These are phyloP conservation scores for Daldinia concentrica DNA, from an alignment of 495 filamentous ascomycete species.

Conservation along the genomic window DNA sequence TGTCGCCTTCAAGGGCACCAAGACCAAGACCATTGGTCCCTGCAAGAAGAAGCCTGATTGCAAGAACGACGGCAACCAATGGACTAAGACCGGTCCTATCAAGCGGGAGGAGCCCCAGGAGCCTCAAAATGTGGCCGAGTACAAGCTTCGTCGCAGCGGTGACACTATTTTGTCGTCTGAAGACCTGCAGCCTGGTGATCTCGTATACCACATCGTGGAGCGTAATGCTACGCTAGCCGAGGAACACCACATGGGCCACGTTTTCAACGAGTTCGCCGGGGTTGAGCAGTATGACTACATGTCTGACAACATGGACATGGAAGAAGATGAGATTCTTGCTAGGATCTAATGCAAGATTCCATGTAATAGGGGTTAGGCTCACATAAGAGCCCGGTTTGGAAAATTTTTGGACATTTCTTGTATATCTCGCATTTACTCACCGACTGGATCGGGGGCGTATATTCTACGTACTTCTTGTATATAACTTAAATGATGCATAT, in stretches of 20 bases:
- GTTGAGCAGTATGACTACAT: neutral
- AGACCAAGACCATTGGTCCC: neutral
- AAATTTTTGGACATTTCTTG: neutral
- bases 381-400: neutral
- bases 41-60: neutral
- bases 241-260: neutral
- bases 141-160: neutral
- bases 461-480: neutral
- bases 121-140: neutral
- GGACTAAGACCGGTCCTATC: neutral
- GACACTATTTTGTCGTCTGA: neutral
- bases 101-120: neutral
- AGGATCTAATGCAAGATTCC: neutral
- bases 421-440: neutral
- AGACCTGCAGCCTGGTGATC: neutral
- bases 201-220: slow-evolving; percentile 2
- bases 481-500: neutral
- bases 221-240: neutral
- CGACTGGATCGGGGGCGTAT: neutral
- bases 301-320: neutral
- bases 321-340: neutral
- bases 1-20: neutral
- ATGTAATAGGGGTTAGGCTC: neutral
- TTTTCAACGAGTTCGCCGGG: neutral
- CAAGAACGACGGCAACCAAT: neutral